Base-by-base conservation (phyloP, 2,329 filamentous ascomycete species). In the Teratosphaeriaceae sp. region DNA sequence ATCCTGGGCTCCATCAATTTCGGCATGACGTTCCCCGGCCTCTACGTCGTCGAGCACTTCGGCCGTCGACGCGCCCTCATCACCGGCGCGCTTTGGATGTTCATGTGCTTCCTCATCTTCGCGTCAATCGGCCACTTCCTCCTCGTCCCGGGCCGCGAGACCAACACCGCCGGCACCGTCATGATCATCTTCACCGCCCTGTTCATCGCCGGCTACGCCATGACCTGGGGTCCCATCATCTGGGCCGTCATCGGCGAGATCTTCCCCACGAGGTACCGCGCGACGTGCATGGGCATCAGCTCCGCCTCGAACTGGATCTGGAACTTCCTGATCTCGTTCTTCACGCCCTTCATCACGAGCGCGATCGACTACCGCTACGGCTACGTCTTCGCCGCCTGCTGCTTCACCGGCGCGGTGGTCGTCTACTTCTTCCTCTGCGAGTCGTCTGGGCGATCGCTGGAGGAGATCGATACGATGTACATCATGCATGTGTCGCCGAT, bases 101-200 rank as follows among this genome's bases (percentile, higher is more conserved):
- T 71, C 55, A 61, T 67, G 55, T 83, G 78, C 60, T 82, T 84
- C 67, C 61, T 83, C 40, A 67, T 73, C 21, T 73, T 72, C 48
- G 62, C 66, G 2, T 69, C 65, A 5, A 63, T 73, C 1, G 69
- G 70, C 4, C 66, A 71, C 53, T 72, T 71, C 47, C 55, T 60
- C 3, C 58, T 71, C 0, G 53, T 66, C 37, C 22, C 59, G 26
- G 47, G 42, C 5, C 53, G 56, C 13, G 63, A 64, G 2, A 48
- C 51, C 1, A 55, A 53, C 7, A 69, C 65, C 1, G 68, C 77
- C 5, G 80, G 80, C 18, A 69, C 74, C 3, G 74, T 74, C 30
- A 76, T 85, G 52, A 82, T 85, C 34, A 72, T 80, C 41, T 84
- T 84, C 60, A 80, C 81, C 0, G 84, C 80, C 55, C 68, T 85